Base-by-base conservation (phyloP, 805 yeast genomes). In the Starmerella tilneyi region DNA sequence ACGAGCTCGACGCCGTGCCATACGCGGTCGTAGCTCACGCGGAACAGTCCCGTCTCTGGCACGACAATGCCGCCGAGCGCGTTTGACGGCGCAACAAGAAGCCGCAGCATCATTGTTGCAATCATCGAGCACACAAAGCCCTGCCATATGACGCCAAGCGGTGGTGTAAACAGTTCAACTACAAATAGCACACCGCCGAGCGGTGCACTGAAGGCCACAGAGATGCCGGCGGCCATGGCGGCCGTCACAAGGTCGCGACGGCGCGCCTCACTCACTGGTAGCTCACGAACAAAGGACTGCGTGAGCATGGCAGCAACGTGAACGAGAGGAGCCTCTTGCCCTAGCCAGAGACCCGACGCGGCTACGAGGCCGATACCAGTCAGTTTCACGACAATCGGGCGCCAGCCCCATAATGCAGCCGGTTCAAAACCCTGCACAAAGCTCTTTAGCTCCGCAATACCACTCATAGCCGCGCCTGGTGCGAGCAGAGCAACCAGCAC, bases 171-270 rank as follows among this genome's bases (percentile, higher is more conserved):
- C 23, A 45, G 41, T 56, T 84, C 94, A 16, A 82, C 60, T 4
- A 81, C 79, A 60, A 84, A 85, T 26, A 84, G 60, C 1, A 85
- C 92, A 1, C 94, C 95, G 7, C 94, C 94, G 45, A 85, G 78
- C 3, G 95, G 94, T 0, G 94, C 78, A 49, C 81, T 81, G 62
- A 84, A 84, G 0, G 94, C 94, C 12, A 81, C 83, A 0, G 88
- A 76, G 20, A 84, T 79, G 5, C 94, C 95, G 1, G 88, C 79
- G 0, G 94, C 88, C 1, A 84, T 73, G 0, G 88, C 83, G 1
- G 94, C 86, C 16, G 80, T 69, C 13, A 79, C 59, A 9, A 84
- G 56, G 50, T 82, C 89, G 46, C 94, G 70, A 47, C 72, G 67
- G 24, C 59, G 43, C 6, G 58, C 53, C 29, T 53, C 57, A 19